These are phyloP conservation scores for Geum urbanum DNA, from an alignment of 306 rosid genomes.

Conservation along the genomic window DNA sequence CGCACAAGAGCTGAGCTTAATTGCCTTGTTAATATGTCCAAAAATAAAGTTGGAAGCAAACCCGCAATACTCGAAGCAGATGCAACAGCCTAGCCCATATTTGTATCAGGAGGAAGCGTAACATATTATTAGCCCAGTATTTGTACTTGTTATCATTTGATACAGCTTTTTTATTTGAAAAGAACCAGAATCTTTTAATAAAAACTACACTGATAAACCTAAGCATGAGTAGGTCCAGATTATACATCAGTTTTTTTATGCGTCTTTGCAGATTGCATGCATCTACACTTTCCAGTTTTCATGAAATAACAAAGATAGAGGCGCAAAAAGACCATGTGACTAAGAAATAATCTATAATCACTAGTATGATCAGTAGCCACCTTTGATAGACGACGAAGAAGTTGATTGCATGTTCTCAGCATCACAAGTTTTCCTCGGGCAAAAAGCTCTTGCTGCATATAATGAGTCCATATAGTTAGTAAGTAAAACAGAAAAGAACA, in stretches of 20 bases:
- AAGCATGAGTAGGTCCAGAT: background rate
- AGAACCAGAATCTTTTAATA: background rate
- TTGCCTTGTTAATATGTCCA: background rate
- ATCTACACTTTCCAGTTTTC: background rate
- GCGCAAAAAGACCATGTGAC: background rate
- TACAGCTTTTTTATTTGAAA: background rate
- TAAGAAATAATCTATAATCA: background rate
- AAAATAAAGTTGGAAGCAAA: background rate
- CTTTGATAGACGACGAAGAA: constrained; percentile 97
- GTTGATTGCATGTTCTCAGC: constrained; percentile 98
- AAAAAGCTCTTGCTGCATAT: constrained; percentile 84
- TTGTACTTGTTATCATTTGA: background rate
- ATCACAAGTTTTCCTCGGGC: constrained; percentile 97
- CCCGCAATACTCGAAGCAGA: background rate
- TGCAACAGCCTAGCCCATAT: background rate
- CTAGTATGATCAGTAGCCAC: constrained; percentile 29
- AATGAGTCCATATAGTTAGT: constrained; percentile 23
- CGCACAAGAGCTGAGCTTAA: background rate
- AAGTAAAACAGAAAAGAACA: constrained; percentile 14
- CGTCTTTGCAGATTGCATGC: background rate
- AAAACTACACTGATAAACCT: background rate
- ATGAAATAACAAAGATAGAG: background rate
- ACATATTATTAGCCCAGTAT: background rate
- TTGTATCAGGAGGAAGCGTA: background rate
- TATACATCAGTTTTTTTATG: background rate